These are phyloP conservation scores for Paulownia fortunei DNA, from an alignment of 257 asterid genomes.

Conservation along the genomic window DNA sequence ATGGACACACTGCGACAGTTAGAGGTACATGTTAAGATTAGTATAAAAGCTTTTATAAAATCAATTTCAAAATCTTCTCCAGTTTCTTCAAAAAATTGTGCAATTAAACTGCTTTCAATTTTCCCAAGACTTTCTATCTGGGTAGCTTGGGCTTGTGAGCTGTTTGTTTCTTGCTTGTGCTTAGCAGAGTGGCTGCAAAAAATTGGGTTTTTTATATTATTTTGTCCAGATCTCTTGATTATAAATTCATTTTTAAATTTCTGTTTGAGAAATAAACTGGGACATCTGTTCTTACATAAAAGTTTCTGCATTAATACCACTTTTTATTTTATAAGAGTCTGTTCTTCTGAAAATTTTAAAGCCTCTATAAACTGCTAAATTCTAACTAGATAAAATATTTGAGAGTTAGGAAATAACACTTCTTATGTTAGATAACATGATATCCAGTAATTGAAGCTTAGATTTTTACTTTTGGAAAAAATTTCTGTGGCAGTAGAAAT, in stretches of 20 bases:
- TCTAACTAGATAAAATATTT: background rate
- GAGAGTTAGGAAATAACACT: too few species aligned
- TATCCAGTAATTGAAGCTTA: background rate
- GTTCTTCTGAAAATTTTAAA: too few species aligned
- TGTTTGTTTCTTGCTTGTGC: background rate
- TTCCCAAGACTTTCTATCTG: background rate
- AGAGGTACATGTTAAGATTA: constrained; percentile 68
- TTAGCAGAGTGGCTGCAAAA: background rate
- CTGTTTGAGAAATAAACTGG: background rate
- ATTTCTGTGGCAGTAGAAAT: background rate
- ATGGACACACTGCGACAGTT: constrained; percentile 80
- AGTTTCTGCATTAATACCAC: too few species aligned
- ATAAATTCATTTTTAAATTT: background rate
- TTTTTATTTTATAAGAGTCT: too few species aligned
- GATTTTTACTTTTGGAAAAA: background rate
- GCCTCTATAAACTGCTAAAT: background rate
- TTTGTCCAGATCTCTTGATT: constrained; percentile 9
- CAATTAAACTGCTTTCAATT: constrained; percentile 20
- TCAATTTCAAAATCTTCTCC: constrained; percentile 34
- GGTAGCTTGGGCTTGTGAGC: constrained; percentile 16
- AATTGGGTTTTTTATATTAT: background rate
- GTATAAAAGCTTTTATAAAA: constrained; percentile 33
- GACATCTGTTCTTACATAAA: too few species aligned
- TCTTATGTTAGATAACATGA: background rate
- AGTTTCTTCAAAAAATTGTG: constrained; percentile 31